These are phyloP conservation scores for Podaxis sp. DNA, from an alignment of 768 basidiomycete species.

Conservation along the genomic window DNA sequence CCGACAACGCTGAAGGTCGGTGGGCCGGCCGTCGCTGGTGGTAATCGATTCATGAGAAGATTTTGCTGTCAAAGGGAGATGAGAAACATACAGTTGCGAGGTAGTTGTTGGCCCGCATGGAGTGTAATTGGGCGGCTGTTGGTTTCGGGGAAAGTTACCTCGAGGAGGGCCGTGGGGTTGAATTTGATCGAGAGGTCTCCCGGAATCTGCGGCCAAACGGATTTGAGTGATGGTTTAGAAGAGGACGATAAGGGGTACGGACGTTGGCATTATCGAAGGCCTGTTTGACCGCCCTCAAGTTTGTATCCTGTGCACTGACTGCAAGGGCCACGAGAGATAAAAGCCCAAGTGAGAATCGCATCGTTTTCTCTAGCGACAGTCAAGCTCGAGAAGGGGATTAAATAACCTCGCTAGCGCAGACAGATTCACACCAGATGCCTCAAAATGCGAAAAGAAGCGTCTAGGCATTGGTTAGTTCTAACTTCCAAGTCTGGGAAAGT, in stretches of 20 bases:
- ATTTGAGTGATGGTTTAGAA: not conserved
- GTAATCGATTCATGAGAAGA: not conserved
- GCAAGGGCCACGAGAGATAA: constrained; percentile 16
- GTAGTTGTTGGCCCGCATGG: constrained; percentile 34
- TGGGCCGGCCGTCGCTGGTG: constrained; percentile 37
- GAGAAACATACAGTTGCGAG: constrained; percentile 29
- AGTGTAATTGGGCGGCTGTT: constrained; percentile 28
- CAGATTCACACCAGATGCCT: not conserved
- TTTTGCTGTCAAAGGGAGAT: not conserved
- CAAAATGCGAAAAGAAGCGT: not conserved
- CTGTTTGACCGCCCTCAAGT: constrained; percentile 25
- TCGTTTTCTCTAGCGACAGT: not conserved
- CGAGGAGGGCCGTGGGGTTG: constrained; percentile 33
- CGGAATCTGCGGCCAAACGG: constrained; percentile 28
- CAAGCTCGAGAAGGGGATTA: not conserved
- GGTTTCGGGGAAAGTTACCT: constrained; percentile 35
- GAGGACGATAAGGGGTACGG: constrained; percentile 1
- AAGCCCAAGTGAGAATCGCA: constrained; percentile 10
- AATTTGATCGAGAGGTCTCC: constrained; percentile 30
- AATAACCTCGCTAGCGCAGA: not conserved
- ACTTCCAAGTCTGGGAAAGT: constrained; percentile 14
- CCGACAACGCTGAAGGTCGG: constrained; percentile 34
- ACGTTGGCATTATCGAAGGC: constrained; percentile 32
- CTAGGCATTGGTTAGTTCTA: constrained; percentile 1
- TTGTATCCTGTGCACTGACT: constrained; percentile 29